phyloP scores from a whole-genome alignment of 2,329 filamentous ascomycete genomes.

The Pseudopithomyces chartarum region DNA sequence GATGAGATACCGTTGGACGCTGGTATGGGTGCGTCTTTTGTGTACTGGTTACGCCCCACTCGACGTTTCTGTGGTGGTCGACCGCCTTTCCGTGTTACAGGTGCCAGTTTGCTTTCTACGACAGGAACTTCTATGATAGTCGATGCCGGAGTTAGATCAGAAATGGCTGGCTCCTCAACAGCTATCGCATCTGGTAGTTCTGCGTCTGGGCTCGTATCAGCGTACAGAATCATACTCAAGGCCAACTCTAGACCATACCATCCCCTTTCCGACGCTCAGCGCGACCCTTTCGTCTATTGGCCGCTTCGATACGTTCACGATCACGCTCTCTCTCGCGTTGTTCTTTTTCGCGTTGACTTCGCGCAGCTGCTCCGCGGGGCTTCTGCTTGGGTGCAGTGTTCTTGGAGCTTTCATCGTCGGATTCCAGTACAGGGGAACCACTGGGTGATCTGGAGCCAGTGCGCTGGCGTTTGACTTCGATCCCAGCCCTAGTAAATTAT shows the following conservation, averaged over 20 bases:
- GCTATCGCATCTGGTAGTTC: constrained; percentile 33
- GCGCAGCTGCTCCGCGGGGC: constrained; percentile 51
- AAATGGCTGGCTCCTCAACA: constrained; percentile 34
- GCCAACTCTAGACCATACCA: constrained; percentile 58
- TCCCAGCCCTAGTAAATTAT: constrained; percentile 64
- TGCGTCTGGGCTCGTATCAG: constrained; percentile 32
- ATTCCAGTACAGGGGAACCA: constrained; percentile 63
- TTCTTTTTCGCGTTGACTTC: constrained; percentile 64
- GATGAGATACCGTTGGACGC: constrained; percentile 41
- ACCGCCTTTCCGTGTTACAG: constrained; percentile 39
- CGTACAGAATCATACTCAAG: constrained; percentile 22
- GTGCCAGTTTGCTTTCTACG: constrained; percentile 31
- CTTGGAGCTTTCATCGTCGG: constrained; percentile 68
- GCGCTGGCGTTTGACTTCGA: constrained; percentile 78
- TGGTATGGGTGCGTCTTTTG: constrained; percentile 37
- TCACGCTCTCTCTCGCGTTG: constrained; percentile 72
- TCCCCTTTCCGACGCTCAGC: constrained; percentile 81
- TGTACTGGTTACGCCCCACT: constrained; percentile 47
- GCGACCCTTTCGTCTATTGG: constrained; percentile 79
- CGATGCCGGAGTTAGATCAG: constrained; percentile 27
- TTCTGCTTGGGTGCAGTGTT: constrained; percentile 51
- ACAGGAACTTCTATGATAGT: constrained; percentile 31
- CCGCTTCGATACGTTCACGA: constrained; percentile 72
- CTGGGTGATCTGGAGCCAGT: constrained; percentile 62
- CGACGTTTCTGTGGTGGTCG: constrained; percentile 41